Base-by-base conservation (phyloP, 345 rosid genomes). In the Toxicodendron radicans region DNA sequence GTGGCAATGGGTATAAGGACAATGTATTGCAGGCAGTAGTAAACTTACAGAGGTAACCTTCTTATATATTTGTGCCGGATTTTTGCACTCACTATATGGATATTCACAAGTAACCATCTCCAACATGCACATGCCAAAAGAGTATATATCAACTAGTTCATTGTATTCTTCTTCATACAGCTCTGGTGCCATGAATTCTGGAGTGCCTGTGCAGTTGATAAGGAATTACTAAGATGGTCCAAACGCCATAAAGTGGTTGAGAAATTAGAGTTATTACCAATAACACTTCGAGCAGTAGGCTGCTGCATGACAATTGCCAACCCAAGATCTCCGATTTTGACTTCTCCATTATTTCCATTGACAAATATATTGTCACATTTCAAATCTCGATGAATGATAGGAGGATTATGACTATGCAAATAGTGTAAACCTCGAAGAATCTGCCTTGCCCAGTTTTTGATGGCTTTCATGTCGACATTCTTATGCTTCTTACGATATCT, bases 181-280 rank as follows among this genome's bases (percentile, higher is more conserved):
- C 85, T 92, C 97, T 0, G 97, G 97, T 45, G 97, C 95, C 98
- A 93, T 93, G 89, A 89, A 93, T 67, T 90, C 98, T 33, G 98
- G 97, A 72, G 97, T 93, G 32, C 95, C 95, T 87, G 85, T 38
- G 68, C 2, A 72, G 75, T 20, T 32, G n/a, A 73, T 2, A 72
- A 52, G 46, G 69, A 24, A 23, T 62, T 17, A 64, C 6, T 63
- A 51, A 9, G 21, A 45, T 21, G 2, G 5, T 61, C 33, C 9
- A 27, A 33, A 54, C 12, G 5, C 20, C 58, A 9, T 11, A 10
- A 14, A 38, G 14, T 10, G 10, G 14, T 18, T 48, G 43, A 74
- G 24, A 75, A 68, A 63, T 2, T 41, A 51, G 58, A 64, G 54
- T 54, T 24, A 35, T 54, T 83, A 87, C 94, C 97, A 59, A 90